These are phyloP conservation scores for Wickerhamomyces sydowiorum DNA, from an alignment of 805 yeast genomes.

Conservation along the genomic window DNA sequence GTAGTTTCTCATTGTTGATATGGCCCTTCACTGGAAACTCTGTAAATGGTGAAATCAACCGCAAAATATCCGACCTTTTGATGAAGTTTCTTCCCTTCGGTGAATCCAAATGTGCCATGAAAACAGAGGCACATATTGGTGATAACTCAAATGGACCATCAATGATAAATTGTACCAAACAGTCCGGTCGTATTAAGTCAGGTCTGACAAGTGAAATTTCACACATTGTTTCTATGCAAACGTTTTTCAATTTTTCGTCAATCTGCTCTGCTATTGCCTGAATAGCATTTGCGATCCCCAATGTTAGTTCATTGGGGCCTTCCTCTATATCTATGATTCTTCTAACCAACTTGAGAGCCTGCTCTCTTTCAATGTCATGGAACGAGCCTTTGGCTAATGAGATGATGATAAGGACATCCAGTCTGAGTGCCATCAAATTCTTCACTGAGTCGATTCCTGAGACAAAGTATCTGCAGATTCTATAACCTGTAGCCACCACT, in stretches of 20 bases:
- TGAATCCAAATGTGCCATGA: conserved; percentile 51
- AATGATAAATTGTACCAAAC: conserved; percentile 38
- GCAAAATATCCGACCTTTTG: conserved; percentile 54
- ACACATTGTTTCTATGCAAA: conserved; percentile 48
- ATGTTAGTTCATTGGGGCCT: conserved; percentile 48
- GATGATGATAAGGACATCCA: conserved; percentile 59
- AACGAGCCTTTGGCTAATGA: conserved; percentile 57
- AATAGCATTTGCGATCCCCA: conserved; percentile 63
- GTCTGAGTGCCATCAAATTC: conserved; percentile 45
- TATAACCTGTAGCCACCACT: conserved; percentile 69
- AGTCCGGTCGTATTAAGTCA: conserved; percentile 32
- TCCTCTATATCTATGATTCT: conserved; percentile 47
- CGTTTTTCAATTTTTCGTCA: conserved; percentile 43
- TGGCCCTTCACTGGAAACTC: conserved; percentile 48
- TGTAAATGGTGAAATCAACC: conserved; percentile 65
- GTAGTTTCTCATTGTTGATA: conserved; percentile 47
- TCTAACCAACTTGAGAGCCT: conserved; percentile 70
- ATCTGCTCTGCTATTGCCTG: conserved; percentile 54
- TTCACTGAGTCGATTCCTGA: conserved; percentile 48
- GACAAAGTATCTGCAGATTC: conserved; percentile 63
- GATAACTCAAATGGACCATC: conserved; percentile 50
- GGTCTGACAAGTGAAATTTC: conserved; percentile 45
- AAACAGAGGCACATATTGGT: conserved; percentile 36
- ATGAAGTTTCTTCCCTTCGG: conserved; percentile 49
- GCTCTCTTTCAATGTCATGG: conserved; percentile 59